phyloP scores from a whole-genome alignment of 2,329 filamentous ascomycete species.

The Aureobasidium leucospermi region DNA sequence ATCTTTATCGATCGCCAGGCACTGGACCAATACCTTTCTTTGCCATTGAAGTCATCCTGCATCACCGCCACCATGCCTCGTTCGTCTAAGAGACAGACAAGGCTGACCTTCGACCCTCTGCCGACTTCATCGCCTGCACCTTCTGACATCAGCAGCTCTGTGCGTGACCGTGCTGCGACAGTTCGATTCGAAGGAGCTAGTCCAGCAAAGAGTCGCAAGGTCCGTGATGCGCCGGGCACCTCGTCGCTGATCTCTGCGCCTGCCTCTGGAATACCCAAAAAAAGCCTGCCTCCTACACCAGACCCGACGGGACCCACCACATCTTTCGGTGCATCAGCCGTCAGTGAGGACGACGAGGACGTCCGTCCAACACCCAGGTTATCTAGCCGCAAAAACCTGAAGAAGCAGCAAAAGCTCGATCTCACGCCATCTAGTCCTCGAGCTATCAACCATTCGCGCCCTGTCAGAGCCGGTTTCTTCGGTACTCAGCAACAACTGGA shows the following conservation, averaged over 20 bases:
- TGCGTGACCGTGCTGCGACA: constrained; percentile 28
- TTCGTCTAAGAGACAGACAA: constrained; percentile 31
- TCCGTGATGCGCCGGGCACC: constrained; percentile 5
- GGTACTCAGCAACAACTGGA: constrained; percentile 17
- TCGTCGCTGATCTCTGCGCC: neutral
- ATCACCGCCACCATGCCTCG: neutral
- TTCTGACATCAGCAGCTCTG: constrained; percentile 26
- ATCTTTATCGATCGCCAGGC: neutral
- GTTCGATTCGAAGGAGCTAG: constrained; percentile 26
- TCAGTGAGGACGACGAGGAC: constrained; percentile 23
- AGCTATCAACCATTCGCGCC: constrained; percentile 10
- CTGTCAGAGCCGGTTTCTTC: constrained; percentile 23
- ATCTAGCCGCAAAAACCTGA: constrained; percentile 20
- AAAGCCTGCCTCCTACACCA: constrained; percentile 20
- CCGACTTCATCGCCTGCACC: constrained; percentile 33
- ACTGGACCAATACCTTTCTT: too few relatives aligned
- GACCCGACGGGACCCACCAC: constrained; percentile 18
- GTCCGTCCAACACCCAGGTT: constrained; percentile 19
- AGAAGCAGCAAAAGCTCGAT: constrained; percentile 27
- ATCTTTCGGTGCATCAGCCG: constrained; percentile 16
- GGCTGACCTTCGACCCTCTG: constrained; percentile 37
- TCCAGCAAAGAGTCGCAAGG: constrained; percentile 23
- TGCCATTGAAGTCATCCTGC: neutral
- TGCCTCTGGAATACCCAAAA: neutral
- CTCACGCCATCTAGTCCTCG: neutral